phyloP scores from a whole-genome alignment of 2,329 filamentous ascomycete genomes.

The Fusarium piperis region DNA sequence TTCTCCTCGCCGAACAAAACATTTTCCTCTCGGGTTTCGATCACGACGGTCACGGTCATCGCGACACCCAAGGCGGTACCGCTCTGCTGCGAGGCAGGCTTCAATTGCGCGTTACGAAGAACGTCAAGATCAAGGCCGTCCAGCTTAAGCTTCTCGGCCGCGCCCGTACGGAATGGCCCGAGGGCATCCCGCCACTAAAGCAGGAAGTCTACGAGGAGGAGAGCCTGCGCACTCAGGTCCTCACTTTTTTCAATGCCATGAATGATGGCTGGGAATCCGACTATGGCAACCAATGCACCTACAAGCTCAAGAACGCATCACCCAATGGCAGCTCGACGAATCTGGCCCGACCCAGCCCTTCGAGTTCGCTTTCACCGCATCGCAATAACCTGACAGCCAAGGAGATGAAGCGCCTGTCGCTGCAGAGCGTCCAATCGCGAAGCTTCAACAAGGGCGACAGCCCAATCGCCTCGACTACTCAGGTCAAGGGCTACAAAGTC shows the following conservation, averaged over 20 bases:
- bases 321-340: conserved; percentile 50
- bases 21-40: conserved; percentile 84
- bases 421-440: conserved; percentile 82
- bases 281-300: conserved; percentile 72
- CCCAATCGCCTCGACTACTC: conserved; percentile 67
- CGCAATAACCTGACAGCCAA: conserved; percentile 51
- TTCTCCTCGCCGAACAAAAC: conserved; percentile 81
- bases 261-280: conserved; percentile 68
- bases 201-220: conserved; percentile 85
- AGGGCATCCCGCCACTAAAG: conserved; percentile 91
- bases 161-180: conserved; percentile 94
- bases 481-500: conserved; percentile 81
- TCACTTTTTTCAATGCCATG: conserved; percentile 90
- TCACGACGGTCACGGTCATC: conserved; percentile 66
- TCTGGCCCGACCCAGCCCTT: conserved; percentile 34
- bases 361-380: conserved; percentile 35
- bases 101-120: conserved; percentile 84
- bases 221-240: conserved; percentile 85
- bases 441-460: conserved; percentile 86
- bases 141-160: conserved; percentile 86
- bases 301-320: conserved; percentile 54
- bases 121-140: conserved; percentile 91
- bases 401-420: conserved; percentile 74
- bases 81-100: conserved; percentile 88
- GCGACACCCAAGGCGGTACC: conserved; percentile 72